These are phyloP conservation scores for Apiospora sp. DNA, from an alignment of 2,329 filamentous ascomycete genomes.

Conservation along the genomic window DNA sequence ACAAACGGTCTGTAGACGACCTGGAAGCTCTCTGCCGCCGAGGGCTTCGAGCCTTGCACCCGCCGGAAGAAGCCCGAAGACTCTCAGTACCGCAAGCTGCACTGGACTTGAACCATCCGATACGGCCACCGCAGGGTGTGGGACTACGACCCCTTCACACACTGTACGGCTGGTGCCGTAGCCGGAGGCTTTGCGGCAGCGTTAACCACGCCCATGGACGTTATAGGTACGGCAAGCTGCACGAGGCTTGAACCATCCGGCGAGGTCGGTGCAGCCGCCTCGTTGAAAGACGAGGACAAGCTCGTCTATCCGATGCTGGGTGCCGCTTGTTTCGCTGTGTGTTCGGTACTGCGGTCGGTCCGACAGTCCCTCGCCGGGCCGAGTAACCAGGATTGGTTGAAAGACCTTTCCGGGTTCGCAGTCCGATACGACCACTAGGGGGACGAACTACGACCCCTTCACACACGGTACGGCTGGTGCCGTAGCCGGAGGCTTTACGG, in stretches of 20 bases:
- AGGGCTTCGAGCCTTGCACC: too few relatives aligned
- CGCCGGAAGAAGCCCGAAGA: too few relatives aligned
- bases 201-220: conserved; percentile 94
- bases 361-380: too few relatives aligned
- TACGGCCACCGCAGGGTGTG: too few relatives aligned
- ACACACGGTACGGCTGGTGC: conserved; percentile 94
- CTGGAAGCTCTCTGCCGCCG: too few relatives aligned
- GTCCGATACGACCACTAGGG: too few relatives aligned
- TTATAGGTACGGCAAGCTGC: conserved; percentile 45
- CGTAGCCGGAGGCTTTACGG: conserved; percentile 90
- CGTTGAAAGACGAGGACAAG: background rate
- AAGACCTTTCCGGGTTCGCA: too few relatives aligned
- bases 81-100: too few relatives aligned
- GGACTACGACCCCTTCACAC: conserved; percentile 89
- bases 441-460: conserved; percentile 81
- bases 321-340: background rate
- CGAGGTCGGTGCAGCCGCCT: background rate
- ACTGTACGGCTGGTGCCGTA: conserved; percentile 90
- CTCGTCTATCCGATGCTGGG: background rate
- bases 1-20: too few relatives aligned
- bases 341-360: background rate
- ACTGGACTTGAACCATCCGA: too few relatives aligned
- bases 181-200: conserved; percentile 94
- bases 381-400: too few relatives aligned
- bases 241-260: too few relatives aligned